A percentile compares a stretch with the other conserved stretches of the same genome.
These are phyloP conservation scores for Coemansia sp. DNA, from an alignment of 192 early-diverging fungal genomes.

Conservation along the genomic window DNA sequence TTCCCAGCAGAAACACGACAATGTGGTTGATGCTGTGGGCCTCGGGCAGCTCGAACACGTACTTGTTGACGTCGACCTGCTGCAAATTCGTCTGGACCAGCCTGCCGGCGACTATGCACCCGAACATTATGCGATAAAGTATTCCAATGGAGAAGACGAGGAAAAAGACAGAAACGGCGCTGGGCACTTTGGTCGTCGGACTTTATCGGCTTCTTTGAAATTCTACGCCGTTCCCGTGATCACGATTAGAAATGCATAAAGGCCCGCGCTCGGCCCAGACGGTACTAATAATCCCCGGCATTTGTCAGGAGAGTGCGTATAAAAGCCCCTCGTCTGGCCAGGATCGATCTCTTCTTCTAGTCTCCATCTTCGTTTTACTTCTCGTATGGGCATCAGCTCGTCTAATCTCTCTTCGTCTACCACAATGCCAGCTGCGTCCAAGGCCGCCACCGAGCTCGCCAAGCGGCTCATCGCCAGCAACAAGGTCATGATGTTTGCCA, in stretches of 20 bases:
- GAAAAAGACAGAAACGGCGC: background rate
- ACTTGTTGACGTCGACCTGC: slow-evolving; percentile 83
- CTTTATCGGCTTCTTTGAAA: too few relatives aligned
- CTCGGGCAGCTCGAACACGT: slow-evolving; percentile 84
- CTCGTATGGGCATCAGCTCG: slow-evolving; percentile 11
- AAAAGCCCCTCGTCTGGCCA: too few relatives aligned
- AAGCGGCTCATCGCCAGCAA: slow-evolving; percentile 32
- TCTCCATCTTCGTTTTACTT: background rate
- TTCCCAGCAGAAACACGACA: slow-evolving; percentile 87
- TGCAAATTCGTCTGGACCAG: slow-evolving; percentile 88
- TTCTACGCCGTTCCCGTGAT: background rate
- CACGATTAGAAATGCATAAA: too few relatives aligned
- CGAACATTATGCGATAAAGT: slow-evolving; percentile 65
- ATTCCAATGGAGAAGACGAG: background rate
- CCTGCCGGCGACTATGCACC: slow-evolving; percentile 87
- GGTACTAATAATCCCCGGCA: too few relatives aligned
- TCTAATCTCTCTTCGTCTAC: slow-evolving; percentile 1
- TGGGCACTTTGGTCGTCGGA: too few relatives aligned
- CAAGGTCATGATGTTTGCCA: slow-evolving; percentile 68
- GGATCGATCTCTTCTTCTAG: too few relatives aligned
- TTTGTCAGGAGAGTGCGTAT: too few relatives aligned
- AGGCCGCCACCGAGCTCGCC: slow-evolving; percentile 28
- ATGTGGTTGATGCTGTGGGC: slow-evolving; percentile 89
- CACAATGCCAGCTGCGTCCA: slow-evolving; percentile 28
- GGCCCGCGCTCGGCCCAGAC: too few relatives aligned